Percentiles rank a stretch among this genome's conserved stretches.
Evolutionary conservation across 2,329 filamentous ascomycete genomes (phyloP).

Genomic region (Fusarium subtropicale): DNA sequence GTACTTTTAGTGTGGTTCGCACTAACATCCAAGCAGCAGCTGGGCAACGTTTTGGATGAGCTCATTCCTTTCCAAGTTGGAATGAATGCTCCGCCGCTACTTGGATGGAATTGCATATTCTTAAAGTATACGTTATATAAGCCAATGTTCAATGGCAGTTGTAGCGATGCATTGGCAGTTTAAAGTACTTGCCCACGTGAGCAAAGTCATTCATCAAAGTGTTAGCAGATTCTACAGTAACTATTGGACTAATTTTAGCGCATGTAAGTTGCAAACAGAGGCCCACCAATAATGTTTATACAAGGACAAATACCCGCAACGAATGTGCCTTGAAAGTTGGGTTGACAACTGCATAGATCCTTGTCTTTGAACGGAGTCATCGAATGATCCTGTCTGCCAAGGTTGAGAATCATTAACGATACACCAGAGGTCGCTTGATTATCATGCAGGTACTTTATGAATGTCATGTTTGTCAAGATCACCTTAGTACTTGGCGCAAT

Average conservation of each 20-base stretch:
- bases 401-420: neutral
- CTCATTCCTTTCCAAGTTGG: neutral
- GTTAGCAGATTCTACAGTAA: neutral
- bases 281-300: neutral
- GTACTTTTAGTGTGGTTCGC: conserved; percentile 17
- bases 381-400: neutral
- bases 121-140: neutral
- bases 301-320: neutral
- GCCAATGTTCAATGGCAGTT: neutral
- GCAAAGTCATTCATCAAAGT: neutral
- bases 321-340: neutral
- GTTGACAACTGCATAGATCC: neutral
- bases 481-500: neutral
- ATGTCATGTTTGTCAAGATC: neutral
- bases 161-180: neutral
- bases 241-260: conserved; percentile 5
- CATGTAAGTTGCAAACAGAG: neutral
- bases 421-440: neutral
- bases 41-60: neutral
- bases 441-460: neutral
- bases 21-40: conserved; percentile 10
- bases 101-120: neutral
- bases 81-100: neutral
- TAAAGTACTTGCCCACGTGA: conserved; percentile 18
- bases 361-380: neutral